Evolutionary conservation across 2,329 filamentous ascomycete genomes (phyloP).

Genomic region (Tolypocladium ophioglossoides): DNA sequence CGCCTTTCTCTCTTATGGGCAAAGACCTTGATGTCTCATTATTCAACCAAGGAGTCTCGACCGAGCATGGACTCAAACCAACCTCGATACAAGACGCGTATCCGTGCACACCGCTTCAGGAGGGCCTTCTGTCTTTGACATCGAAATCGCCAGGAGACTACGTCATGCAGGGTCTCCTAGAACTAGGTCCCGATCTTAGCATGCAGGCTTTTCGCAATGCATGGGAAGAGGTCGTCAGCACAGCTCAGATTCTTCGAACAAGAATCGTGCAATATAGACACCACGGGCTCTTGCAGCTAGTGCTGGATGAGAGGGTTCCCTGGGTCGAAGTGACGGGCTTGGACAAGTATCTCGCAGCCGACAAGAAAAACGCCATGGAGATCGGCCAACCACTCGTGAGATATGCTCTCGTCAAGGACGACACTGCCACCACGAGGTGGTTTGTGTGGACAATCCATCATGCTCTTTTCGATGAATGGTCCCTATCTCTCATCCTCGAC

Average conservation of each 20-base stretch:
- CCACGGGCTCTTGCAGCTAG: background rate
- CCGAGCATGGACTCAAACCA: too few relatives aligned
- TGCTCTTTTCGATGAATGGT: background rate
- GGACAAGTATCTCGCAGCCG: background rate
- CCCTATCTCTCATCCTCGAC: background rate
- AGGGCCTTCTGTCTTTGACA: background rate
- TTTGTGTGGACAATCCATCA: background rate
- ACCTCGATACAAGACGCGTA: too few relatives aligned
- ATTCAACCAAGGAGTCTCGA: too few relatives aligned
- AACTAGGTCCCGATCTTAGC: background rate
- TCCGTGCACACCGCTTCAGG: background rate
- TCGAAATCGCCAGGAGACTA: background rate
- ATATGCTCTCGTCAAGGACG: background rate
- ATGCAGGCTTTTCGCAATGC: background rate
- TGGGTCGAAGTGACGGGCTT: background rate
- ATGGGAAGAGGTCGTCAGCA: background rate
- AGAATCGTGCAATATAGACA: background rate
- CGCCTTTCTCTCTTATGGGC: too few relatives aligned
- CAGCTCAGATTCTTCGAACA: background rate
- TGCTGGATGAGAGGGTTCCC: background rate
- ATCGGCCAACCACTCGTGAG: background rate
- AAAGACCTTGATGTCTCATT: too few relatives aligned
- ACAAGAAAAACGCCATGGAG: background rate
- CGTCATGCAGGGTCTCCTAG: background rate
- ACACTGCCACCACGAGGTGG: background rate